Conservation (phyloP, 116 monocot genomes). For the Zostera marina region DNA sequence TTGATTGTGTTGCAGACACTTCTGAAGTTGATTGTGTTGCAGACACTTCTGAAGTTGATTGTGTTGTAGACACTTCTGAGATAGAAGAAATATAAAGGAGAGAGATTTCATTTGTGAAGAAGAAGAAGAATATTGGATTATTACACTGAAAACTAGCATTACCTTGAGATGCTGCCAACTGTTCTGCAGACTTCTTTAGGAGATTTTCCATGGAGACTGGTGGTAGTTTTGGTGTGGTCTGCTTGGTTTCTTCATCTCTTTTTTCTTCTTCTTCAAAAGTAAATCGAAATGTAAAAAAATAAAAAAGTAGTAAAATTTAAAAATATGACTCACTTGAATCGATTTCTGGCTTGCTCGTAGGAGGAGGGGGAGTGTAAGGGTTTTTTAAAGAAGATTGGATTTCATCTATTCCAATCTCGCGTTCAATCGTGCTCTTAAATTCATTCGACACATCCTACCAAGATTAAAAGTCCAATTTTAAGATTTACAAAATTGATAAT, state of each 20-base stretch:
- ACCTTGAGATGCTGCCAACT: conserved; percentile 16
- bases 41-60: background rate
- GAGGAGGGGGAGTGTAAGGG: conserved; percentile 17
- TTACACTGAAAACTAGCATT: conserved; percentile 14
- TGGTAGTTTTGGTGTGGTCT: background rate
- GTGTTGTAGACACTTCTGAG: background rate
- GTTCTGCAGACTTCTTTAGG: conserved; percentile 40
- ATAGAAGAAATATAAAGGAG: background rate
- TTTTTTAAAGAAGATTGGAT: conserved; percentile 29
- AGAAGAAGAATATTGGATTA: conserved; percentile 9
- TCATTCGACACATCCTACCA: conserved; percentile 90
- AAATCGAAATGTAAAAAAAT: background rate
- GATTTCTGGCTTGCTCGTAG: conserved; percentile 10
- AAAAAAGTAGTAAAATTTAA: background rate
- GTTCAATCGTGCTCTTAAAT: conserved; percentile 90
- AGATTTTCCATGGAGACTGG: conserved; percentile 52
- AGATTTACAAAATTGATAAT: background rate
- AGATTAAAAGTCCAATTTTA: background rate
- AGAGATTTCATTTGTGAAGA: background rate
- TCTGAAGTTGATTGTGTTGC: background rate
- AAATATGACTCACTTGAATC: too few relatives aligned
- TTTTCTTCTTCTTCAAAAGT: conserved; percentile 1
- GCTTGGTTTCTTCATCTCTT: background rate
- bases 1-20: background rate
- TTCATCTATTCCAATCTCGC: conserved; percentile 93